Percentiles rank a stretch among this genome's conserved stretches.
Evolutionary conservation across 1,284 basidiomycete species (phyloP).

Genomic region (Trichosporon asahii): DNA sequence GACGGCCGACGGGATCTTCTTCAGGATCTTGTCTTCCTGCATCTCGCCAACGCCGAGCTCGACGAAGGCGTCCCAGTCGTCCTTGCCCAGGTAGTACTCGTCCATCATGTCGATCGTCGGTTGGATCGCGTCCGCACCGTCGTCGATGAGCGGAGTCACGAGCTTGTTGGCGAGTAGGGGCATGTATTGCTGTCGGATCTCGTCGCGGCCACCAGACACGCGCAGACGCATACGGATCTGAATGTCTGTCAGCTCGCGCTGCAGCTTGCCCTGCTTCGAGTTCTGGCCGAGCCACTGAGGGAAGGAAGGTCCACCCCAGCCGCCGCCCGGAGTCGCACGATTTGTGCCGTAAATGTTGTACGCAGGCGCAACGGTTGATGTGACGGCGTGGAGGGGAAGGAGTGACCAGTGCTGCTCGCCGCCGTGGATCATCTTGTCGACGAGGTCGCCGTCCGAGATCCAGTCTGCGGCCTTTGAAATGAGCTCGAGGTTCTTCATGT

Average conservation of each 20-base stretch:
- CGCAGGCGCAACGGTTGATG: conserved; percentile 81
- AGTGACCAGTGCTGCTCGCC: conserved; percentile 95
- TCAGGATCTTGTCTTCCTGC: conserved; percentile 68
- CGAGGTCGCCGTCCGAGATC: conserved; percentile 92
- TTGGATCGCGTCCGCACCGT: conserved; percentile 69
- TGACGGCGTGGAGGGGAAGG: conserved; percentile 89
- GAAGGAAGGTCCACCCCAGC: conserved; percentile 69
- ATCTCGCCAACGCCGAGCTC: conserved; percentile 85
- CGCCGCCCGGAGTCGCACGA: conserved; percentile 42
- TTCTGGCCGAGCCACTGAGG: conserved; percentile 98
- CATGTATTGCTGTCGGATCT: conserved; percentile 87
- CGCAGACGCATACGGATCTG: conserved; percentile 93
- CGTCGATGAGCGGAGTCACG: conserved; percentile 67
- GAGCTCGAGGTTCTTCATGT: conserved; percentile 70
- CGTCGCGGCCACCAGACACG: conserved; percentile 80
- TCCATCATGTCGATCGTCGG: conserved; percentile 87
- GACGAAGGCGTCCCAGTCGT: conserved; percentile 93
- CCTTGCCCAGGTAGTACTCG: conserved; percentile 85
- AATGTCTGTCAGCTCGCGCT: conserved; percentile 77
- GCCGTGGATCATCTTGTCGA: conserved; percentile 92
- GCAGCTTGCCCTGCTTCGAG: conserved; percentile 82
- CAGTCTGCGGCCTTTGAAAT: conserved; percentile 83
- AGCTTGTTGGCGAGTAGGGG: conserved; percentile 77
- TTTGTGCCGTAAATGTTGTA: conserved; percentile 69
- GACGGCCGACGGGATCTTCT: conserved; percentile 75